Percentiles rank a stretch among this genome's conserved stretches.
Conservation (phyloP, 306 rosid genomes). For the Astragalus membranaceus region DNA sequence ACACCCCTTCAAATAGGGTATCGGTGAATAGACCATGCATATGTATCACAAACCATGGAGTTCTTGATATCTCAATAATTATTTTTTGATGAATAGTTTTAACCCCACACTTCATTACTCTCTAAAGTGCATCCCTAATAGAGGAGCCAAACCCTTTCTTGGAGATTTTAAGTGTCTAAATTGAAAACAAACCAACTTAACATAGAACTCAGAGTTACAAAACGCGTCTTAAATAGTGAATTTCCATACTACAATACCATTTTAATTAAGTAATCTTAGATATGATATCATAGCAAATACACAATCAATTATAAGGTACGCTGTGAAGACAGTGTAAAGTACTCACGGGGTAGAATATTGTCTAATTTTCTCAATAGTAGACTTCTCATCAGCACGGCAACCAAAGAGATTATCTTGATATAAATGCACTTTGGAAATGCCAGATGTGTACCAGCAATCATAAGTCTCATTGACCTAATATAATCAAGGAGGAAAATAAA, state of each 20-base stretch:
- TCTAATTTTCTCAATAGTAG: constrained; percentile 58
- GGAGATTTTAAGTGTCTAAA: neutral
- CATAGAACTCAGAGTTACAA: neutral
- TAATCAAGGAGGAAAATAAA: constrained; percentile 25
- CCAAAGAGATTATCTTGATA: constrained; percentile 58
- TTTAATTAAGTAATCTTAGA: neutral
- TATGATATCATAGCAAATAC: constrained; percentile 3
- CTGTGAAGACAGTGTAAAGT: constrained; percentile 10
- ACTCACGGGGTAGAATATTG: constrained; percentile 65
- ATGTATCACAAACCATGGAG: neutral
- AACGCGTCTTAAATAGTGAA: constrained; percentile 4
- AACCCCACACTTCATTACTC: neutral
- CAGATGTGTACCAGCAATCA: constrained; percentile 83
- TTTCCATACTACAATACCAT: neutral
- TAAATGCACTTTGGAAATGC: constrained; percentile 67
- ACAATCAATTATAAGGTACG: constrained; percentile 10
- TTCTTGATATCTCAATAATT: neutral
- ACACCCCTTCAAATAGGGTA: no score
- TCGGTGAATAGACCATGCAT: neutral
- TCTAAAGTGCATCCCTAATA: neutral
- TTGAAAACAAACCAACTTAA: neutral
- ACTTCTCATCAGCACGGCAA: constrained; percentile 72
- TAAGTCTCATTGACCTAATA: constrained; percentile 79
- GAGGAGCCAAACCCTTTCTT: neutral
- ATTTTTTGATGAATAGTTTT: neutral